Evolutionary conservation across 805 yeast genomes (phyloP), one percentile per base, ranked within the genome.

Genomic region (Candida chilensis): DNA sequence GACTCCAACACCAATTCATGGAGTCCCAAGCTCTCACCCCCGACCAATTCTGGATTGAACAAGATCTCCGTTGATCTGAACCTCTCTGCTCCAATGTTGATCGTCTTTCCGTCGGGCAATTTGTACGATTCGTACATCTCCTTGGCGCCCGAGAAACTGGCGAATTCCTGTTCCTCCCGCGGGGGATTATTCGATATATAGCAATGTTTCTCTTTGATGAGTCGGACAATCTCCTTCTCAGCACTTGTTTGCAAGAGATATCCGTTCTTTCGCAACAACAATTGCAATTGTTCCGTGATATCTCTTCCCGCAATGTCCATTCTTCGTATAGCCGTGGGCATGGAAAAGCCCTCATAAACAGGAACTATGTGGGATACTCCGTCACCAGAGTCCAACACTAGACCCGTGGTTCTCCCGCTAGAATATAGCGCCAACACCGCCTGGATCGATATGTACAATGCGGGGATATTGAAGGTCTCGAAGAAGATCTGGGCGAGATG

Each of bases 281-380:
- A 50, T 34, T 79, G 84, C 31, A 90, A 58, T 35, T 78, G 75
- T 35, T 78, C 82, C 0, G 96, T 84, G 9, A 88, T 67, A 41
- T 87, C 95, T 27, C 92, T 51, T 0, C 97, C 97, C 0, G 92
- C 96, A 16, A 86, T 50, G 47, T 87, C 92, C 37, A 81, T 62
- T 32, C 96, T 55, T 49, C 72, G 71, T 16, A 84, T 74, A 3
- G 88, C 75, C 2, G 78, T 64, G 0, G 88, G 78, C 11, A 88
- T 49, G 9, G 88, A 66, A 50, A 85, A 88, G 4, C 97, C 97
- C 36, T 86, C 87, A 52, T 74, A 90, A 0, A 90, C 85, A 0
- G 96, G 96, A 2, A 86, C 94, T 6, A 82, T 67, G 45, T 83
- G 88, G 24, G 83, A 71, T 16, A 86, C 94, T 4, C 96, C 96